Conservation (phyloP, 768 basidiomycete species). For the Cyclocybe aegerita region DNA sequence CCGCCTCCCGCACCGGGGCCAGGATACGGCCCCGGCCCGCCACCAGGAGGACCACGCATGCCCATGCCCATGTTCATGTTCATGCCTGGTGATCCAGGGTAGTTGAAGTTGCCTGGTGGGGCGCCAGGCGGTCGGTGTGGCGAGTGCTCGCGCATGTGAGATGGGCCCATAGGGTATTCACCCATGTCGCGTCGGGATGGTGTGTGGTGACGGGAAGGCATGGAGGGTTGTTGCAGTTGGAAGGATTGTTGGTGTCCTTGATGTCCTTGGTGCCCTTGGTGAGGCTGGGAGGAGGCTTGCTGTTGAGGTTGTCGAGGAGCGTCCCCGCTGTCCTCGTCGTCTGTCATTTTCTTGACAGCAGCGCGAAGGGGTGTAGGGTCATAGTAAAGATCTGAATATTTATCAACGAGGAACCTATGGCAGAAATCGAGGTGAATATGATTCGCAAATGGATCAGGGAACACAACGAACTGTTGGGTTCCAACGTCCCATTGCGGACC, state of each 20-base stretch:
- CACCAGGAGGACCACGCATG: slow-evolving; percentile 25
- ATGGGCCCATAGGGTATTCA: slow-evolving; percentile 19
- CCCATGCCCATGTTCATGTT: slow-evolving; percentile 19
- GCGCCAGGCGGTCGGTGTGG: slow-evolving; percentile 26
- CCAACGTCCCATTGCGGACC: slow-evolving; percentile 89
- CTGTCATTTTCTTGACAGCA: slow-evolving; percentile 45
- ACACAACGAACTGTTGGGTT: slow-evolving; percentile 72
- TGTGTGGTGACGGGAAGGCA: slow-evolving; percentile 17
- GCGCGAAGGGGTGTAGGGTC: slow-evolving; percentile 63
- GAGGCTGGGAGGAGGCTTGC: slow-evolving; percentile 24
- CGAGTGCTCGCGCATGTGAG: slow-evolving; percentile 18
- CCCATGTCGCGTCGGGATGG: slow-evolving; percentile 14
- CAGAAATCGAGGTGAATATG: background rate
- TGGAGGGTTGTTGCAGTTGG: slow-evolving; percentile 25
- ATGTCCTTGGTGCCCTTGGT: slow-evolving; percentile 23
- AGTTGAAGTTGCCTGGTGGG: slow-evolving; percentile 28
- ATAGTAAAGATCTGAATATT: slow-evolving; percentile 71
- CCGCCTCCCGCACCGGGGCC: slow-evolving; percentile 20
- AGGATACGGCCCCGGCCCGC: slow-evolving; percentile 24
- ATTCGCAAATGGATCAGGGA: background rate
- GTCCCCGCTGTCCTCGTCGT: slow-evolving; percentile 40
- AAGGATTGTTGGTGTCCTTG: slow-evolving; percentile 25
- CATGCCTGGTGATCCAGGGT: slow-evolving; percentile 30
- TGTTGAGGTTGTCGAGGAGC: slow-evolving; percentile 23
- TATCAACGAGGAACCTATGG: slow-evolving; percentile 72